phyloP scores from a whole-genome alignment of 345 rosid species.

The Hevea brasiliensis region DNA sequence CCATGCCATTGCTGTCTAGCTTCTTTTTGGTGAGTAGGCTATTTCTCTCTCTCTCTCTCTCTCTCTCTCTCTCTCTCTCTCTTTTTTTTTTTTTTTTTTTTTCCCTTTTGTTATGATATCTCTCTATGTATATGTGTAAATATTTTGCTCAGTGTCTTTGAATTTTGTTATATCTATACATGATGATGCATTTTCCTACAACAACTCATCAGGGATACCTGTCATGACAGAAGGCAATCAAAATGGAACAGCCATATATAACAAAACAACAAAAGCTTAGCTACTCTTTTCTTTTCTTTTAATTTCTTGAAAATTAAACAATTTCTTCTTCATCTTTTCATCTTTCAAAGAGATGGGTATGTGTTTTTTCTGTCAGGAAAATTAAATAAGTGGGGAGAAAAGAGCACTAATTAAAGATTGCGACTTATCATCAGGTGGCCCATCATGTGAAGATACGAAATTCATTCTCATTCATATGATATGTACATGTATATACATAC shows the following conservation, averaged over 20 bases:
- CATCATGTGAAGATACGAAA: constrained; percentile 40
- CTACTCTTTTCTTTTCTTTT: too few species aligned
- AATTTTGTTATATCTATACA: background rate
- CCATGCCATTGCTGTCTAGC: constrained; percentile 3
- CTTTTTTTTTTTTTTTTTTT: background rate
- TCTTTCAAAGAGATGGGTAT: background rate
- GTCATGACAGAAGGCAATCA: too few species aligned
- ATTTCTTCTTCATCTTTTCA: background rate
- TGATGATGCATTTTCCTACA: too few species aligned
- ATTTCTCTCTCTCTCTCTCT: background rate
- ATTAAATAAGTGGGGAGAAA: constrained; percentile 14
- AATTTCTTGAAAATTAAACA: too few species aligned
- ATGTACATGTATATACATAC: background rate
- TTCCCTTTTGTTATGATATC: background rate
- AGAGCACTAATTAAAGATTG: constrained; percentile 30
- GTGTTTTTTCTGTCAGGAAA: background rate
- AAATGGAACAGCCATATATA: too few species aligned
- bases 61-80: background rate
- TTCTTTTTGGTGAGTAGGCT: constrained; percentile 11
- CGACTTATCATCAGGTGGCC: constrained; percentile 38
- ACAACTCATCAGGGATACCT: too few species aligned
- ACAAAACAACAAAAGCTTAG: too few species aligned
- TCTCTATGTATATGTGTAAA: background rate
- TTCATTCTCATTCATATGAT: constrained; percentile 6
- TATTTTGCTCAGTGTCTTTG: background rate